Conservation (phyloP, 2,329 filamentous ascomycete genomes). For the Xylariomycetidae sp. region DNA sequence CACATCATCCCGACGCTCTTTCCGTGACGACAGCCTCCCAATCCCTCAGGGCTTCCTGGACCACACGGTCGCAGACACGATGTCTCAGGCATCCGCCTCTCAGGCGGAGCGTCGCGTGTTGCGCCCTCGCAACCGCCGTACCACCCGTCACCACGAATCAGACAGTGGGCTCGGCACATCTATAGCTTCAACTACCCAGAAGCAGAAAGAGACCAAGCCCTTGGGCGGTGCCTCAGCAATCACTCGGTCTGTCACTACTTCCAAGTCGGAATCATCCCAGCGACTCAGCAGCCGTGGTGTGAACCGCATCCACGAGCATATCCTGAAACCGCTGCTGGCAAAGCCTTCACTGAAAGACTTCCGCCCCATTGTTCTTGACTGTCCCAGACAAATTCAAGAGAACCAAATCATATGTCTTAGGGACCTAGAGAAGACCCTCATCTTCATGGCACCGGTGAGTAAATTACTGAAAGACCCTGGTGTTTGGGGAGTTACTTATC, state of each 20-base stretch:
- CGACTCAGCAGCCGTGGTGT: constrained; percentile 65
- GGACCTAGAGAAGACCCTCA: constrained; percentile 88
- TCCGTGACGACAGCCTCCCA: constrained; percentile 54
- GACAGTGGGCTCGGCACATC: constrained; percentile 89
- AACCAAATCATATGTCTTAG: constrained; percentile 87
- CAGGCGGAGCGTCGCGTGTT: constrained; percentile 44
- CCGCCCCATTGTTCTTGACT: constrained; percentile 71
- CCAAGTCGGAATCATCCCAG: constrained; percentile 45
- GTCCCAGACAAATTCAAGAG: constrained; percentile 72
- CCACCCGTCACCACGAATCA: constrained; percentile 64
- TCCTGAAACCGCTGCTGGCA: constrained; percentile 71
- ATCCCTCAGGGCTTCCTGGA: constrained; percentile 57
- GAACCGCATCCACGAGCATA: constrained; percentile 74
- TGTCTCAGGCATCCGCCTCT: constrained; percentile 33
- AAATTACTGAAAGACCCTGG: constrained; percentile 45
- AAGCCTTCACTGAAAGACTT: constrained; percentile 74
- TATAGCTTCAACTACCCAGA: constrained; percentile 57
- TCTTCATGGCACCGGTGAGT: constrained; percentile 94
- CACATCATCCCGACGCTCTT: constrained; percentile 36
- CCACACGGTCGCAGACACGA: constrained; percentile 48
- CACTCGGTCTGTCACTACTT: constrained; percentile 52
- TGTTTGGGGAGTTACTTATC: constrained; percentile 62
- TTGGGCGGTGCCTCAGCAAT: constrained; percentile 51
- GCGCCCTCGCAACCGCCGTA: constrained; percentile 51
- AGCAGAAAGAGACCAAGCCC: constrained; percentile 39